Percentiles rank a stretch among this genome's conserved stretches.
phyloP scores from a whole-genome alignment of 2,329 filamentous ascomycete genomes.

The Alternaria sp. region DNA sequence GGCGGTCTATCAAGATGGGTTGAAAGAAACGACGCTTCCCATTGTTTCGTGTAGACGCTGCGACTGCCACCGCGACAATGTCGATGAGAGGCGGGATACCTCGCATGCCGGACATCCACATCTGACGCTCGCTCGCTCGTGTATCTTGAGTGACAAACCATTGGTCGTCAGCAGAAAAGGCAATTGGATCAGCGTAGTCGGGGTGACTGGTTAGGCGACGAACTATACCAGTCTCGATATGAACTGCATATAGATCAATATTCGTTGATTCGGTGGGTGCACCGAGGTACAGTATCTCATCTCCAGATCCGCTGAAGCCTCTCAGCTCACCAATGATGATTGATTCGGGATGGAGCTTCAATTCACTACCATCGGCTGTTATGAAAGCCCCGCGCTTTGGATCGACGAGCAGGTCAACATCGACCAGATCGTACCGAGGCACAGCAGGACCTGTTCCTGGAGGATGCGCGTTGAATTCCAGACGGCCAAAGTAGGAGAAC shows the following conservation, averaged over 20 bases:
- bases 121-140: constrained; percentile 53
- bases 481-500: constrained; percentile 48
- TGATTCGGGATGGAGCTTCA: constrained; percentile 43
- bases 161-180: constrained; percentile 55
- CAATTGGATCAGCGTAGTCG: constrained; percentile 57
- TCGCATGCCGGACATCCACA: constrained; percentile 55
- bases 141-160: constrained; percentile 59
- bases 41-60: constrained; percentile 58
- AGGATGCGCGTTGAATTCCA: constrained; percentile 54
- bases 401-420: constrained; percentile 19
- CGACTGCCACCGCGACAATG: constrained; percentile 18
- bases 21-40: constrained; percentile 58
- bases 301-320: constrained; percentile 55
- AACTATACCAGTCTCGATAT: constrained; percentile 53
- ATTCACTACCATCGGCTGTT: neutral
- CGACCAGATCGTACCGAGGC: constrained; percentile 52
- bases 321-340: constrained; percentile 56
- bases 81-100: constrained; percentile 56
- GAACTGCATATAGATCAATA: constrained; percentile 56
- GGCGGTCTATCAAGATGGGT: constrained; percentile 55
- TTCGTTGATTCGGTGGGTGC: constrained; percentile 55
- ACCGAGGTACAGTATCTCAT: constrained; percentile 56
- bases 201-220: constrained; percentile 57
- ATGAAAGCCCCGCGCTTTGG: neutral
- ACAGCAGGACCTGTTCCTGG: constrained; percentile 1